Evolutionary conservation across 305 asterid genomes (phyloP), one percentile per base, ranked within the genome.

Genomic region (Plantago coronopus): DNA sequence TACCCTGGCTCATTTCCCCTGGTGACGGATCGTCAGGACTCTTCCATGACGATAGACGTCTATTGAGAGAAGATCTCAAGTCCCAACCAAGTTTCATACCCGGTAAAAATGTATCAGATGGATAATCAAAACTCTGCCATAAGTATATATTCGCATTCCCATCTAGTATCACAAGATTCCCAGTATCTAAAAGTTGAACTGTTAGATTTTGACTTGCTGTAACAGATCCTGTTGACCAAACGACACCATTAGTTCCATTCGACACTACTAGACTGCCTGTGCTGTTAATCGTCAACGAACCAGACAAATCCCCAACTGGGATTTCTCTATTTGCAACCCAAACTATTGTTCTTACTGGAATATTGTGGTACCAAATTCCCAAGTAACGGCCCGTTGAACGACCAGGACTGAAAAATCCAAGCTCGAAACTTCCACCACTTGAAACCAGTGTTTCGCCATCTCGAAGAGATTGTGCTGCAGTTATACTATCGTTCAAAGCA

Each of bases 71-170:
- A 31, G 62, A 65, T 25, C 74, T 62, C 61, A 76, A 66, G 66
- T 78, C 78, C 86, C 84, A 78, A 45, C 84, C 86, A 37, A 71
- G 63, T 72, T 78, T 80, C 89, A 80, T 80, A 29, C 78, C 84
- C 1, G 84, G 77, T 46, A 83, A 69, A 20, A 73, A 62, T n/a
- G 84, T 76, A 46, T 83, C 81, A 7, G 76, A 64, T 7, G 79
- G 82, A 56, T 78, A 69, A 69, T 78, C 78, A 37, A 80, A 80
- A 70, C 81, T 78, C 73, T 78, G 78, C 80, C 84, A 81, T 27
- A 71, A 21, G 57, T 67, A 70, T 54, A 45, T 12, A 48, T 62
- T 71, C 18, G 64, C 13, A 48, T 15, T 54, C 15, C 57, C 38
- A 18, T 78, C 70, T 61, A 62, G 57, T 42, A 72, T 17, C 8